Evolutionary conservation across 257 asterid species (phyloP), one percentile per base, ranked within the genome.

Genomic region (Hygrophila difformis): DNA sequence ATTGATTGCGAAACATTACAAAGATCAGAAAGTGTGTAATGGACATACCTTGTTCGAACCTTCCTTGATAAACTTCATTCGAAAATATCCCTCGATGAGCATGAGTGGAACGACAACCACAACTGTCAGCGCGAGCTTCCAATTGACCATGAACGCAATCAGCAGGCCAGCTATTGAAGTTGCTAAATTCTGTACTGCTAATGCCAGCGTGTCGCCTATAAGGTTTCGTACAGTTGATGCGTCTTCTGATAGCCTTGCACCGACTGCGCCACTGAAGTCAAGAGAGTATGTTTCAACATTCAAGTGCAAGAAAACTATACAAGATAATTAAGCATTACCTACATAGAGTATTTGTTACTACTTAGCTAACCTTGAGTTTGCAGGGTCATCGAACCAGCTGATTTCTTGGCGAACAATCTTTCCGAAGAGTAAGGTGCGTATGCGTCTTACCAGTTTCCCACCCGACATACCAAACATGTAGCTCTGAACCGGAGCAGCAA

Each of bases 171-270:
- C 58, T 17, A 62, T 19, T 7, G 61, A 57, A 5, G 78, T 57
- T 29, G 78, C 57, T 33, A 55, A 29, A 22, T 71, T 68, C 22
- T 71, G 78, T 9, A 66, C 65, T 2, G 61, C 28, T 46, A 66
- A 54, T 0, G 68, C 73, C 12, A 66, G 45, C 5, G 70, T 52
- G 52, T 71, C 74, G 0, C 73, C 78, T 8, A 62, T 64, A 17
- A 71, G 63, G 22, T 41, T 68, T 43, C 71, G 22, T 13, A 71
- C 50, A 5, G 68, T 49, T 23, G 71, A 56, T 43, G 88, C 93
- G 63, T 81, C 93, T 2, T 46, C 22, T 2, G 82, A 75, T 16
- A 81, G 71, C 44, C 80, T 65, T 3, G 81, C 72, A 15, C 93
- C 69, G 34, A 81, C 61, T 23, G 68, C 64, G 12, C 88, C 93